These are phyloP conservation scores for Juncus effusus DNA, from an alignment of 176 grass and related monocot genomes.

Conservation along the genomic window DNA sequence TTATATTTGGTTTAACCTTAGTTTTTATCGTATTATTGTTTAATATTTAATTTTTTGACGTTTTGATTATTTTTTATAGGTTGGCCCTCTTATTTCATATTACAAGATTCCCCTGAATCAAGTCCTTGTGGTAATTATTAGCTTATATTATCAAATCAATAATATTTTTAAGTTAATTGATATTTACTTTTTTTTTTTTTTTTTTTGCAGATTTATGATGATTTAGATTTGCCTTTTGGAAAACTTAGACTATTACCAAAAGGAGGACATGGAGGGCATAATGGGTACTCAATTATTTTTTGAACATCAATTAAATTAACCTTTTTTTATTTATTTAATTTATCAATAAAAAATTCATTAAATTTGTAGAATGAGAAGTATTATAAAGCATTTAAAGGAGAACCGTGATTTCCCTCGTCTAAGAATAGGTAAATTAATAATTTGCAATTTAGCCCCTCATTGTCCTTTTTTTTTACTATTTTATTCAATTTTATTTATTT, in stretches of 20 bases:
- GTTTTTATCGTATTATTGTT: background rate
- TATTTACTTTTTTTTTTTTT: constrained; percentile 8
- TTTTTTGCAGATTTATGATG: constrained; percentile 73
- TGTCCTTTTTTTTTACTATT: background rate
- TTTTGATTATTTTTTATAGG: constrained; percentile 41
- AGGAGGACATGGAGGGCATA: constrained; percentile 87
- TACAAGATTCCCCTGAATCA: constrained; percentile 86
- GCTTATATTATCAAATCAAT: background rate
- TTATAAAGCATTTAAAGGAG: constrained; percentile 81
- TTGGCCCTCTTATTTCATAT: constrained; percentile 75
- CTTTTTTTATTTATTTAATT: background rate
- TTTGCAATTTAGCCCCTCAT: background rate
- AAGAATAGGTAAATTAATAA: constrained; percentile 50
- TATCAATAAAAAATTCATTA: background rate
- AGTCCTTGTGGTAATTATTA: constrained; percentile 73
- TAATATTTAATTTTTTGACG: constrained; percentile 16
- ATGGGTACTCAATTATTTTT: constrained; percentile 44
- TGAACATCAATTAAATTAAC: no score
- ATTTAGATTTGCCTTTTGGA: constrained; percentile 81
- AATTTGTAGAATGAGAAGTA: constrained; percentile 76
- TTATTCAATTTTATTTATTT: background rate
- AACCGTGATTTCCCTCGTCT: constrained; percentile 75
- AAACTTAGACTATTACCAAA: constrained; percentile 85
- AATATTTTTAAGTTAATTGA: background rate
- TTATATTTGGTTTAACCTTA: constrained; percentile 3